Evolutionary conservation across 352 stramenopile genomes (phyloP).

Genomic region (Globisporangium mamillatum): DNA sequence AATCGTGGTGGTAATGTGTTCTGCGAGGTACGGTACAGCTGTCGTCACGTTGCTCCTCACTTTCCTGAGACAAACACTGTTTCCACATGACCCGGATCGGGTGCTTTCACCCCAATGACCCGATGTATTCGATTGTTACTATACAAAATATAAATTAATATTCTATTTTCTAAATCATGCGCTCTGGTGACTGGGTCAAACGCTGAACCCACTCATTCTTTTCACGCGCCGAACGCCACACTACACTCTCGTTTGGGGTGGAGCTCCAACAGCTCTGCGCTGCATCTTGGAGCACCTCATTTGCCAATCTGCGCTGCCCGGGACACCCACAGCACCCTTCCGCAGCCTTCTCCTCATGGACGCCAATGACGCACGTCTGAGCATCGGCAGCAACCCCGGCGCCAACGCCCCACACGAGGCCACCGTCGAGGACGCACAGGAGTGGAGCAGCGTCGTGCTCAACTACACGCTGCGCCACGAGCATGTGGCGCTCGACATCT

Average conservation of each 20-base stretch:
- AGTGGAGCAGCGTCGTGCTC: slow-evolving; percentile 47
- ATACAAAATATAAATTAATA: too few relatives aligned
- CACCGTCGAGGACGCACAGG: slow-evolving; percentile 27
- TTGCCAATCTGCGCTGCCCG: neutral
- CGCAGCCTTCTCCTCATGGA: neutral
- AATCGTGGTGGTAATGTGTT: neutral
- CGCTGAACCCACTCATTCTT: neutral
- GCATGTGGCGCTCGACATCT: slow-evolving; percentile 46
- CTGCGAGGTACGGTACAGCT: neutral
- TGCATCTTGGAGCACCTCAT: neutral
- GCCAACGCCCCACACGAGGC: neutral
- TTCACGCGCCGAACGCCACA: neutral
- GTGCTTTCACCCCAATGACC: too few relatives aligned
- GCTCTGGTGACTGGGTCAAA: neutral
- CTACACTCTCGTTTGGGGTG: too few relatives aligned
- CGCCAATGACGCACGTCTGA: slow-evolving; percentile 3
- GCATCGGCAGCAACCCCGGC: slow-evolving; percentile 8
- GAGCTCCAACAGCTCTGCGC: too few relatives aligned
- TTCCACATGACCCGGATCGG: neutral
- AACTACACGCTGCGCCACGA: slow-evolving; percentile 40
- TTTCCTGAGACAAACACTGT: neutral
- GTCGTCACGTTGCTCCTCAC: neutral
- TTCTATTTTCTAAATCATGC: too few relatives aligned
- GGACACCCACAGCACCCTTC: neutral
- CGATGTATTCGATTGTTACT: too few relatives aligned